phyloP scores from a whole-genome alignment of 2,329 filamentous ascomycete species.

The Ophiocordyceps polyrhachis-furcata region DNA sequence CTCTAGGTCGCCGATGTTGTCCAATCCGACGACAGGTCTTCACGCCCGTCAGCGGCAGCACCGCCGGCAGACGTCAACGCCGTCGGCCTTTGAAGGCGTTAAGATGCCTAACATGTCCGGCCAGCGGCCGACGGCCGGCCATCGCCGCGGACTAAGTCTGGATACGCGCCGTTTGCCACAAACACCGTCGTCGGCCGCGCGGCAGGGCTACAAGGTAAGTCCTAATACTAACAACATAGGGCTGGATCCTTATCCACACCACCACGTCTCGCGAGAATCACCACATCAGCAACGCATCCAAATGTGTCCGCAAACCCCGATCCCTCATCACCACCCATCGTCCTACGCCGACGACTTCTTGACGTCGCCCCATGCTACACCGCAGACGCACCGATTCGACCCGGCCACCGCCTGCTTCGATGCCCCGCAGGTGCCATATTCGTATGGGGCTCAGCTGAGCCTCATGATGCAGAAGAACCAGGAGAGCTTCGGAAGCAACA shows the following conservation, averaged over 20 bases:
- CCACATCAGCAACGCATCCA: constrained; percentile 70
- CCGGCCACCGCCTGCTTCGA: constrained; percentile 23
- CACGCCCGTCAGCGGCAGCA: constrained; percentile 41
- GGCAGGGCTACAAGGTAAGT: constrained; percentile 26
- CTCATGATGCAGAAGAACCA: constrained; percentile 29
- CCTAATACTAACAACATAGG: constrained; percentile 34
- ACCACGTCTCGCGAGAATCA: constrained; percentile 65
- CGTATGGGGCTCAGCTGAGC: constrained; percentile 23
- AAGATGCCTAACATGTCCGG: constrained; percentile 48
- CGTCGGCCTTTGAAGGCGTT: constrained; percentile 55
- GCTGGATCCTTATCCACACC: constrained; percentile 43
- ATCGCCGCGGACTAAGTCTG: constrained; percentile 72
- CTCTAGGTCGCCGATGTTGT: constrained; percentile 53
- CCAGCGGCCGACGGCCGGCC: constrained; percentile 26
- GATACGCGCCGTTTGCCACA: constrained; percentile 48
- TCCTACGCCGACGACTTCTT: constrained; percentile 33
- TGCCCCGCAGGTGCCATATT: constrained; percentile 23
- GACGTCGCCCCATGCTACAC: constrained; percentile 35
- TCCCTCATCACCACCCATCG: constrained; percentile 13
- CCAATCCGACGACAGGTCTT: constrained; percentile 53
- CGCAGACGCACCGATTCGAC: constrained; percentile 34
- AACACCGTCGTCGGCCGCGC: constrained; percentile 9
- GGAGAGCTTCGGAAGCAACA: constrained; percentile 20
- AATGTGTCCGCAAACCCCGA: constrained; percentile 50
- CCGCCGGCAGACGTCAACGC: constrained; percentile 76